Evolutionary conservation across 1,284 basidiomycete species (phyloP), one percentile per base, ranked within the genome.

Genomic region (Ustilago vetiveriae): DNA sequence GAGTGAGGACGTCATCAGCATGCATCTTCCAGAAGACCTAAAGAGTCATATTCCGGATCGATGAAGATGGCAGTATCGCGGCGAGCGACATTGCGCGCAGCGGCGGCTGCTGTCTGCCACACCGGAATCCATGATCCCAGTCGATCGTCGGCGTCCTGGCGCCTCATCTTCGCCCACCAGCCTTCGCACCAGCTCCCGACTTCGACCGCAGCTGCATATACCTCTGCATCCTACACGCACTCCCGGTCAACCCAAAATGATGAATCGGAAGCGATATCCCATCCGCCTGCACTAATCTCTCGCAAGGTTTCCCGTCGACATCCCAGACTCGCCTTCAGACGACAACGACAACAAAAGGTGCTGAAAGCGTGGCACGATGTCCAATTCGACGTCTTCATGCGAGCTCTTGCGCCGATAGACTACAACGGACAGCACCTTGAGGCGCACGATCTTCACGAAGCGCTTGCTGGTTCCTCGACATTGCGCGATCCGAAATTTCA

Each of bases 371-470:
- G 26, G 7, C 39, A 21, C 10, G 19, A 9, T 8, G 8, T 29
- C 10, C 22, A 40, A 6, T 22, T 56, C 30, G 37, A 44, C 13
- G 39, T 14, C 3, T 16, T 53, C 21, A 17, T 49, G 8, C 40
- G 46, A 7, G 6, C 30, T 10, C 4, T 56, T 4, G 36, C 46
- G 22, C 54, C 62, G 27, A 35, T 40, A 11, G 32, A 27, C 0
- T 54, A 48, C 29, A 30, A 16, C 3, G 50, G 46, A 22, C 19
- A 14, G 8, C 21, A 29, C 22, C 32, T 21, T 16, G 62, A 65
- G 24, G 62, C 62, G 14, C 17, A 46, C 6, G 26, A 35, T 27
- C 37, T 53, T 10, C 30, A 53, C 22, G 30, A 57, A 16, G 55
- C 37, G 10, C 27, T 63, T 22, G 44, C 27, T 14, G 60, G 29